Evolutionary conservation across 257 asterid species (phyloP).

Genomic region (Solanum medicagineum): DNA sequence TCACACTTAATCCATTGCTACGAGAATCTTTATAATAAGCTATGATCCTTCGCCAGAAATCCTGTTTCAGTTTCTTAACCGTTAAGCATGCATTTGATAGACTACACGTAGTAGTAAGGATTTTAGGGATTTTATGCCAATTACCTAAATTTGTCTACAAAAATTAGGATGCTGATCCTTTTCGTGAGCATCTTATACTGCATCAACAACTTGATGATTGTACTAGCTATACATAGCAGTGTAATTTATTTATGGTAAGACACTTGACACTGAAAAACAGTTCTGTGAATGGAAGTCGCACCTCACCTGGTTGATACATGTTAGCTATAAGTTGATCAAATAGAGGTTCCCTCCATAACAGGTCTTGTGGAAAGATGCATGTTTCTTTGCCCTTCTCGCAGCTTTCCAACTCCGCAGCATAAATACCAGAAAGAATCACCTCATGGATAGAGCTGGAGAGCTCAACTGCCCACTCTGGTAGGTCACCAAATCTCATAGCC

Average conservation of each 20-base stretch:
- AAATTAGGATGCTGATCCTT: background rate
- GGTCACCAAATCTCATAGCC: constrained; percentile 96
- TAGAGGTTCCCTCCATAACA: constrained; percentile 70
- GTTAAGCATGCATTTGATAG: background rate
- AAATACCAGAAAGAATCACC: constrained; percentile 13
- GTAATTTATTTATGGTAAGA: no score
- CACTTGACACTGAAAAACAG: background rate
- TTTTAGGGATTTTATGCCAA: background rate
- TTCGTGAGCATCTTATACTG: background rate
- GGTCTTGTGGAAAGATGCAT: constrained; percentile 32
- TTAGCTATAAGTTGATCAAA: constrained; percentile 80
- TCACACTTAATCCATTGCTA: background rate
- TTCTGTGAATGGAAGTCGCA: constrained; percentile 16
- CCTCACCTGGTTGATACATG: constrained; percentile 91
- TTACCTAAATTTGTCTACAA: background rate
- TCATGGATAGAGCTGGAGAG: constrained; percentile 45
- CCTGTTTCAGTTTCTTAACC: background rate
- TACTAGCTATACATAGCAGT: background rate
- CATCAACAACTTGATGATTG: background rate
- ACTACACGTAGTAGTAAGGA: background rate
- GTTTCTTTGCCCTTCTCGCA: constrained; percentile 9
- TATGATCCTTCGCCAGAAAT: background rate
- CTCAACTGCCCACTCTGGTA: constrained; percentile 74
- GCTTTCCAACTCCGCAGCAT: constrained; percentile 5
- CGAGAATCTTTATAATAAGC: background rate